Conservation (phyloP, 1,284 basidiomycete species). For the Ceratobasidium sp. region DNA sequence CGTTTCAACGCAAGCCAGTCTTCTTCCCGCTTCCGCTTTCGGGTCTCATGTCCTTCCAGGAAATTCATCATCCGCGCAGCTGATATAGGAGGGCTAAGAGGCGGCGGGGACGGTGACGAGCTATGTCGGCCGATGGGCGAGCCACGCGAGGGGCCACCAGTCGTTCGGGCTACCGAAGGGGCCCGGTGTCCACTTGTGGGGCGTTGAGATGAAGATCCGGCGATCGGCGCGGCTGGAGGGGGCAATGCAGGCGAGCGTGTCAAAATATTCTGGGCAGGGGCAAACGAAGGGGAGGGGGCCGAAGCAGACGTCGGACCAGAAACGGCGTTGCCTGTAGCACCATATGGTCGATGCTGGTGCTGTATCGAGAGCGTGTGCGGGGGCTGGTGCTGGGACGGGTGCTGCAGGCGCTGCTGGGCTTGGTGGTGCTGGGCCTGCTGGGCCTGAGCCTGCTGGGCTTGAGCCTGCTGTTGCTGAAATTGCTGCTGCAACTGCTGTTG, state of each 20-base stretch:
- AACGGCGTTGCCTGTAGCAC: slow-evolving; percentile 24
- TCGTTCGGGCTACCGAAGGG: slow-evolving; percentile 27
- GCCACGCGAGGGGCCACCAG: slow-evolving; percentile 16
- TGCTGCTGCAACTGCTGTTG: slow-evolving; percentile 22
- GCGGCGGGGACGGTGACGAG: slow-evolving; percentile 33
- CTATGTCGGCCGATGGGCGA: slow-evolving; percentile 27
- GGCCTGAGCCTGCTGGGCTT: background rate
- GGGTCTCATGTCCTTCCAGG: slow-evolving; percentile 29
- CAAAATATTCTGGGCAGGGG: slow-evolving; percentile 23
- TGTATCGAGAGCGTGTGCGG: slow-evolving; percentile 21
- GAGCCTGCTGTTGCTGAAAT: background rate
- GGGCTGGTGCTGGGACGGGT: slow-evolving; percentile 1
- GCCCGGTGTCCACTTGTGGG: slow-evolving; percentile 38
- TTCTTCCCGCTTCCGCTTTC: slow-evolving; percentile 44
- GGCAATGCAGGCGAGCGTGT: slow-evolving; percentile 36
- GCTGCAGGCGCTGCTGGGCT: slow-evolving; percentile 18
- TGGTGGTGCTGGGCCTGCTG: slow-evolving; percentile 17
- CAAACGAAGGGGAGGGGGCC: slow-evolving; percentile 37
- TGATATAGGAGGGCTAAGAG: slow-evolving; percentile 43
- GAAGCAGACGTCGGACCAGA: slow-evolving; percentile 40
- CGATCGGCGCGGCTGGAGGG: slow-evolving; percentile 26
- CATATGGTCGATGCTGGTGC: slow-evolving; percentile 32
- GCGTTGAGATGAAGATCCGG: slow-evolving; percentile 32
- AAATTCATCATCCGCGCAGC: slow-evolving; percentile 19
- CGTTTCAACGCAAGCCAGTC: slow-evolving; percentile 39